phyloP scores from a whole-genome alignment of 2,329 filamentous ascomycete genomes.

The Pseudofabraea citricarpa region DNA sequence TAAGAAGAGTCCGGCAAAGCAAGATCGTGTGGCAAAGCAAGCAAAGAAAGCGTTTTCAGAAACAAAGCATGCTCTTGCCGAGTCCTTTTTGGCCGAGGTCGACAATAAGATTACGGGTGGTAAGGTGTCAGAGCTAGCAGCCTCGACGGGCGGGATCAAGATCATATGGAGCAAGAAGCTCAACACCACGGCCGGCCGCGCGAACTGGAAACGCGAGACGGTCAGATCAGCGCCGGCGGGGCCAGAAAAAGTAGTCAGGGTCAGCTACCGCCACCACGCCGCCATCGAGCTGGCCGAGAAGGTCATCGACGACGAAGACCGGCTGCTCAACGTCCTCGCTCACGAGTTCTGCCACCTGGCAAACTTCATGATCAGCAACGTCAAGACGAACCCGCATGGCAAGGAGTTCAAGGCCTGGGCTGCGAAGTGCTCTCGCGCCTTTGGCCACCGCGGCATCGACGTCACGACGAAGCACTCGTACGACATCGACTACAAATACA shows the following conservation, averaged over 20 bases:
- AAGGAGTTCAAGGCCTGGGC: slow-evolving; percentile 78
- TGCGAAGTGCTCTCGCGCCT: slow-evolving; percentile 46
- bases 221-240: slow-evolving; percentile 28
- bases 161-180: slow-evolving; percentile 75
- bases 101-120: slow-evolving; percentile 60
- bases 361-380: slow-evolving; percentile 80
- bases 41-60: slow-evolving; percentile 58
- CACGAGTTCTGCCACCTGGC: slow-evolving; percentile 96
- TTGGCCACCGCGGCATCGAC: slow-evolving; percentile 58
- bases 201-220: slow-evolving; percentile 64
- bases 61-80: slow-evolving; percentile 58
- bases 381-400: slow-evolving; percentile 76
- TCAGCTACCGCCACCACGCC: slow-evolving; percentile 52
- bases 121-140: slow-evolving; percentile 51
- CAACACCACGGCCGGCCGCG: slow-evolving; percentile 72
- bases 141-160: slow-evolving; percentile 63
- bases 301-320: slow-evolving; percentile 72
- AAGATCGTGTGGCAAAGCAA: slow-evolving; percentile 31
- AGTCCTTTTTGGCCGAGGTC: slow-evolving; percentile 62
- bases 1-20: slow-evolving; percentile 29
- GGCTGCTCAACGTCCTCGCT: slow-evolving; percentile 84
- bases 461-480: slow-evolving; percentile 91
- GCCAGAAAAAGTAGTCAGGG: slow-evolving; percentile 1
- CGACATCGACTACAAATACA: slow-evolving; percentile 85
- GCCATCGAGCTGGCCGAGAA: slow-evolving; percentile 86